Base-by-base conservation (phyloP, 2,329 filamentous ascomycete species). In the Fusarium sp. region DNA sequence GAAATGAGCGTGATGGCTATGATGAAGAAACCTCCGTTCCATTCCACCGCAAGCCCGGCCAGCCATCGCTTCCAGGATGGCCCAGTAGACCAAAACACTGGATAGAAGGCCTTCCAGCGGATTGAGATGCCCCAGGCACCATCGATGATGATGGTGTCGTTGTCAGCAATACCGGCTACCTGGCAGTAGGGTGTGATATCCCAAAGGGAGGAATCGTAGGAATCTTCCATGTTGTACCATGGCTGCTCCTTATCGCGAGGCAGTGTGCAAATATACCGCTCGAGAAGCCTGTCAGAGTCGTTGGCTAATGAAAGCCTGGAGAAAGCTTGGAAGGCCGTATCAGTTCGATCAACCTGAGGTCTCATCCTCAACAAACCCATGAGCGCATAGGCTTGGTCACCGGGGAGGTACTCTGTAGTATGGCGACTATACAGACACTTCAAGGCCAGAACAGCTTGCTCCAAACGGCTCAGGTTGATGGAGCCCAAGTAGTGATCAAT, bases 321-420 rank as follows among this genome's bases (percentile, higher is more conserved):
- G 57, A 78, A 77, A 25, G 75, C 75, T 51, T 77, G 74, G 64
- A 77, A 78, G 10, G 70, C 59, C 11, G 70, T 71, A 32, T 77
- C 75, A 13, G 68, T 73, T 32, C 53, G 41, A 58, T 76, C 73
- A 26, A 77, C 69, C 32, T 67, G 69, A 1, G 74, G 74, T 3
- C 74, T 69, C 35, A 73, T 52, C 8, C 72, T 68, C 35, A 77
- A 54, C 22, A 78, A 69, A 22, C 76, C 75, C 75, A 77, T 77
- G 2, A 78, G 68, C 1, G 72, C 76, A 41, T 78, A 78, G 3
- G 72, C 69, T 26, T 71, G 72, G 31, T 78, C 76, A 26, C 74
- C 74, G 2, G 65, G 48, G 13, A 70, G 59, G 25, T 68, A 62
- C 36, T 66, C 53, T 0, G 51, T 64, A 12, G 71, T 72, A 7